Base-by-base conservation (phyloP, 768 basidiomycete species). In the Amanita inopinata region DNA sequence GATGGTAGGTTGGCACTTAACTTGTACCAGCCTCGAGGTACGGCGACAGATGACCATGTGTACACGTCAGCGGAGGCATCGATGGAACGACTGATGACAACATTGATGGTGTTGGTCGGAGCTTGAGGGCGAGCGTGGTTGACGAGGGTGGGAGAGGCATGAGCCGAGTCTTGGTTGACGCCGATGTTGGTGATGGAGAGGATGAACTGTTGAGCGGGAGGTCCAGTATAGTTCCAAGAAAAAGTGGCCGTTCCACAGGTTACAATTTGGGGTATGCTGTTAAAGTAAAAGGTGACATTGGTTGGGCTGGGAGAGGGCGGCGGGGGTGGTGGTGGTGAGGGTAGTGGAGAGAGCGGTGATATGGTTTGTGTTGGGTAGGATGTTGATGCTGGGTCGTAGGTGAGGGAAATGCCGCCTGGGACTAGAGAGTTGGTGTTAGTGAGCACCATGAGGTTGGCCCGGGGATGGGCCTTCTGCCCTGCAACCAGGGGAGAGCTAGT, bases 11-110 rank as follows among this genome's bases (percentile, higher is more conserved):
- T 48, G 5, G 60, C 62, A 0, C 40, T 47, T 14, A 78, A 17
- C 9, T 48, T 33, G 50, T 80, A 80, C 65, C 63, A 68, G 3
- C 78, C 78, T 40, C 63, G 56, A 0, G 70, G 54, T 17, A 77
- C 55, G 45, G 63, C 61, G 36, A 80, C 74, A 2, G 57, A 33
- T 1, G 53, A 3, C 78, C 80, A 78, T 3, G 51, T 56, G 55
- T 58, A 75, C 12, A 40, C 43, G 0, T 8, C 5, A 1, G 11
- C 18, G 9, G 37, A 19, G 3, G 71, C 60, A 40, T 60, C 50
- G n/a, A 67, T 33, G 5, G 52, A 5, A 2, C n/a, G 9, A 2
- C 30, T 18, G 19, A 42, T 33, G 14, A 27, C 51, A 25, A 14
- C 3, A 8, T 27, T 36, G 15, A 22, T 28, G 19, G 40, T n/a